Conservation (phyloP, 2,329 filamentous ascomycete species). For the Orbilia blumenaviensis region DNA sequence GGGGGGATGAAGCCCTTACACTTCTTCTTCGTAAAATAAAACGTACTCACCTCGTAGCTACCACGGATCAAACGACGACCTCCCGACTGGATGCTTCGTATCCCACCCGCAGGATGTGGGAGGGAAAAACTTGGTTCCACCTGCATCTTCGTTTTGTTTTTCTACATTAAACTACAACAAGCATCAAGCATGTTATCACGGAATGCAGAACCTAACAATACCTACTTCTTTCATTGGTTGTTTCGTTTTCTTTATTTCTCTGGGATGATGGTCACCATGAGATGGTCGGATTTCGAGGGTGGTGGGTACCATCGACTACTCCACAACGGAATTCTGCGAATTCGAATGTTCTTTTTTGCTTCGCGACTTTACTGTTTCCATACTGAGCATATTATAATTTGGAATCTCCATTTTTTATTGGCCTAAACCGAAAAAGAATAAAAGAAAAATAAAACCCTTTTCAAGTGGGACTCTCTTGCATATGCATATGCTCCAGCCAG, state of each 20-base stretch:
- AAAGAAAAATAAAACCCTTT: slow-evolving; percentile 16
- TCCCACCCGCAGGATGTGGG: slow-evolving; percentile 10
- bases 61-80: slow-evolving; percentile 12
- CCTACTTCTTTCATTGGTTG: slow-evolving; percentile 5
- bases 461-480: slow-evolving; percentile 25
- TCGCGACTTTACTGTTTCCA: slow-evolving; percentile 32
- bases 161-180: slow-evolving; percentile 32
- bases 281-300: slow-evolving; percentile 28
- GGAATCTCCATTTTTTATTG: slow-evolving; percentile 17
- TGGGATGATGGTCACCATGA: slow-evolving; percentile 12
- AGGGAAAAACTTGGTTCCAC: slow-evolving; percentile 26
- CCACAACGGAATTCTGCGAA: slow-evolving; percentile 14
- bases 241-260: not conserved
- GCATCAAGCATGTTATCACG: slow-evolving; percentile 24
- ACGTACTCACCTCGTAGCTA: not conserved
- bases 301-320: slow-evolving; percentile 2
- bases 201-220: slow-evolving; percentile 12
- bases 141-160: slow-evolving; percentile 26
- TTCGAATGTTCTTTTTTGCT: slow-evolving; percentile 13
- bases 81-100: slow-evolving; percentile 21
- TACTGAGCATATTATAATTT: slow-evolving; percentile 30
- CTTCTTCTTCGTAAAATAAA: not conserved
- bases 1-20: not conserved
- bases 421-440: no score
- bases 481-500: no score